Percentiles rank a stretch among this genome's conserved stretches.
Conservation (phyloP, 768 basidiomycete species). For the Russula brevipes region DNA sequence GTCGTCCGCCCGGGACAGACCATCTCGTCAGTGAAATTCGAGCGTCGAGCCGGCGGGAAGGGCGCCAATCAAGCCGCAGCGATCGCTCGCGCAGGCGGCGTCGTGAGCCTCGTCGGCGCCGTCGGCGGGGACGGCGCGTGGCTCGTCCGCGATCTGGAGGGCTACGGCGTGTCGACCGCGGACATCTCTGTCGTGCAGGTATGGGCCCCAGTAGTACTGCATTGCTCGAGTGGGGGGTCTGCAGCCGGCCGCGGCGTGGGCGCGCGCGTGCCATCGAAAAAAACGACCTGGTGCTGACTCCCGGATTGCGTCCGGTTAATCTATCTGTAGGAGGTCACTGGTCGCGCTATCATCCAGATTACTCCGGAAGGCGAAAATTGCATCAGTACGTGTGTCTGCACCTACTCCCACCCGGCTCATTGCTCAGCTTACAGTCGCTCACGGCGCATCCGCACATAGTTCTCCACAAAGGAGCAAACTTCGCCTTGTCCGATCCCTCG, state of each 20-base stretch:
- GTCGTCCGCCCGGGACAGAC: conserved; percentile 57
- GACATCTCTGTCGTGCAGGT: conserved; percentile 41
- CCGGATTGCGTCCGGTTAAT: no score
- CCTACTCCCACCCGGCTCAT: not conserved
- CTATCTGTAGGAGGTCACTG: conserved; percentile 42
- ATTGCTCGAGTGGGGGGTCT: no score
- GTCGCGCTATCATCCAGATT: conserved; percentile 58
- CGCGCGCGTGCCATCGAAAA: no score
- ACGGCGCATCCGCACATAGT: conserved; percentile 33
- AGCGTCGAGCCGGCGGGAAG: conserved; percentile 53
- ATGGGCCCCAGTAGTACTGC: not conserved
- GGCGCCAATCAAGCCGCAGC: conserved; percentile 63
- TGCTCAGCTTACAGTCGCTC: not conserved
- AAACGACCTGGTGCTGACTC: not conserved
- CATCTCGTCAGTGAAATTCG: conserved; percentile 46
- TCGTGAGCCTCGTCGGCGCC: conserved; percentile 46
- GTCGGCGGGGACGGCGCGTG: conserved; percentile 51
- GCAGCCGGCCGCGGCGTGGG: no score
- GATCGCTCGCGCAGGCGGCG: conserved; percentile 47
- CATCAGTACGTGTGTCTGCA: conserved; percentile 42
- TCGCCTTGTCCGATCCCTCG: conserved; percentile 36
- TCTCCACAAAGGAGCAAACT: conserved; percentile 55
- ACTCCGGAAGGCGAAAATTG: conserved; percentile 55
- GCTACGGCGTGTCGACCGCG: conserved; percentile 39
- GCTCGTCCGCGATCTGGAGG: conserved; percentile 39